A percentile compares a stretch with the other conserved stretches of the same genome.
These are phyloP conservation scores for Trichoderma gamsii DNA, from an alignment of 495 filamentous ascomycete genomes.

Conservation along the genomic window DNA sequence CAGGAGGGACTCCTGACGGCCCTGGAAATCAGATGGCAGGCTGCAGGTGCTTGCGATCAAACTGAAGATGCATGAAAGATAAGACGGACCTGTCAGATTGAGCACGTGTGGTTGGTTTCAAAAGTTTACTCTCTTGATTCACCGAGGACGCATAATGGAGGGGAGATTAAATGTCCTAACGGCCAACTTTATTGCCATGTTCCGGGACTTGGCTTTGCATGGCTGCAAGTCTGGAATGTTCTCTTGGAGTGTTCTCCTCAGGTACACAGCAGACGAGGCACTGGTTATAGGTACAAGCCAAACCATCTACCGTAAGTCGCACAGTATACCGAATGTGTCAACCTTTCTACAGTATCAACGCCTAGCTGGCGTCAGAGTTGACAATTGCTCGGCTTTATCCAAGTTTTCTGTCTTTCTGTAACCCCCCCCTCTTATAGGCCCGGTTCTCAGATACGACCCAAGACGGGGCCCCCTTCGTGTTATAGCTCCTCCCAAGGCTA, in stretches of 20 bases:
- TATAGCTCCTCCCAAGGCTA: neutral
- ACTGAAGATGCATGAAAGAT: neutral
- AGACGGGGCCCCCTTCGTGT: neutral
- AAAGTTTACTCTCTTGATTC: neutral
- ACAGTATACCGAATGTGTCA: no score
- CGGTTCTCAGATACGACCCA: neutral
- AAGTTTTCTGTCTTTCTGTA: neutral
- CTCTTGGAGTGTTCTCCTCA: no score
- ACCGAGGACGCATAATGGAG: neutral
- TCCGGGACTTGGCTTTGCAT: neutral
- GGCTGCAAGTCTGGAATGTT: neutral
- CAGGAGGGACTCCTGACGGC: neutral
- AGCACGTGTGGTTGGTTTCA: neutral
- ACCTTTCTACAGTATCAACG: neutral
- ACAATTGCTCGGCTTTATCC: neutral
- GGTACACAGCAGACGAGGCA: no score
- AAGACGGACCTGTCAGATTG: neutral
- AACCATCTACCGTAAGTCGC: no score
- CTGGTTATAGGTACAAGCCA: no score
- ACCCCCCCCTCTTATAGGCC: neutral
- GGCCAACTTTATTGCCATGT: neutral
- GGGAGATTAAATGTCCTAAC: neutral
- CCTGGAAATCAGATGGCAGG: no score
- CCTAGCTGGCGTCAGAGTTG: neutral
- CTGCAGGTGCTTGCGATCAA: no score